phyloP scores from a whole-genome alignment of 768 basidiomycete genomes.

The Termitomyces sp. region DNA sequence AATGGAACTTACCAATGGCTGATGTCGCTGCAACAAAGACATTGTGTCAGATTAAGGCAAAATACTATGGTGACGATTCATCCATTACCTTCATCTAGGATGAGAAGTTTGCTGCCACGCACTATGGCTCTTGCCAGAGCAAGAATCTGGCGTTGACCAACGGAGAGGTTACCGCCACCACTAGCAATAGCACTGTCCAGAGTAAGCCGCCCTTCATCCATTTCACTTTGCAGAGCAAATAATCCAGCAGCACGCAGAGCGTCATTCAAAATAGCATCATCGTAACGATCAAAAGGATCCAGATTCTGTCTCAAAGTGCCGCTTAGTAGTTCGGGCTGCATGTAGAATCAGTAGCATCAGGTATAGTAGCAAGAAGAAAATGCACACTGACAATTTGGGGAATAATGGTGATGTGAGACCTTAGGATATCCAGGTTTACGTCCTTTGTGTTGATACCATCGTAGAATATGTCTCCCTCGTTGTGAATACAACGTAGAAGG shows the following conservation, averaged over 20 bases:
- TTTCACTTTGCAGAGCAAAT: constrained; percentile 32
- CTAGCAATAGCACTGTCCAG: constrained; percentile 39
- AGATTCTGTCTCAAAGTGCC: constrained; percentile 62
- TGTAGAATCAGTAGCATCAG: neutral
- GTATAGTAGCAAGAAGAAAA: neutral
- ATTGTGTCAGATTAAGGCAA: constrained; percentile 26
- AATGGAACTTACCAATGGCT: constrained; percentile 35
- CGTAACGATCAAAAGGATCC: constrained; percentile 60
- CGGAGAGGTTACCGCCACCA: constrained; percentile 69
- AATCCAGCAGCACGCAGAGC: constrained; percentile 36
- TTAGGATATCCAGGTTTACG: constrained; percentile 51
- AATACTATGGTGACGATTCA: constrained; percentile 12
- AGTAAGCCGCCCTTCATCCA: constrained; percentile 43
- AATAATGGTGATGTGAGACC: constrained; percentile 57
- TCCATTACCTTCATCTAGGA: constrained; percentile 53
- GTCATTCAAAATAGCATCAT: constrained; percentile 39
- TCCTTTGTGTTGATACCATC: constrained; percentile 44
- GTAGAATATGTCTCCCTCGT: constrained; percentile 49
- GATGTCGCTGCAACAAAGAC: constrained; percentile 32
- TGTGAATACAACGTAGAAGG: constrained; percentile 51
- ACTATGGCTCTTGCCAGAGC: constrained; percentile 61
- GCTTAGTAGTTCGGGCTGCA: constrained; percentile 45
- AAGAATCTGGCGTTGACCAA: constrained; percentile 71
- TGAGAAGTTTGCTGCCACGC: constrained; percentile 52
- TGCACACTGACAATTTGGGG: constrained; percentile 35